phyloP scores from a whole-genome alignment of 495 filamentous ascomycete genomes.

The Choiromyces venosus region DNA sequence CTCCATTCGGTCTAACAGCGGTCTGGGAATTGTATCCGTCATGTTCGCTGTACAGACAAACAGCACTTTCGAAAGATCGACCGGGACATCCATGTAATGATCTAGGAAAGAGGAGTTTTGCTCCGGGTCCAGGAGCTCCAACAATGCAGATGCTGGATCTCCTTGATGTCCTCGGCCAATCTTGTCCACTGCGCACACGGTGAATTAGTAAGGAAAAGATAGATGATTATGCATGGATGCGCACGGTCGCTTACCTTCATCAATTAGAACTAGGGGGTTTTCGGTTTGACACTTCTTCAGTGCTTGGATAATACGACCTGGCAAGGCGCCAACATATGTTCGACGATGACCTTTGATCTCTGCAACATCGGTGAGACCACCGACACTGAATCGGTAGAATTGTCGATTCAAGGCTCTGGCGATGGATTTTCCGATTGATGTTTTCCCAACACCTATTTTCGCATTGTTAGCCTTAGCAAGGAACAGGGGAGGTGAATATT shows the following conservation, averaged over 20 bases:
- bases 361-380: constrained; percentile 94
- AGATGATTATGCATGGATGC: background rate
- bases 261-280: constrained; percentile 93
- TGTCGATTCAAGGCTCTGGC: constrained; percentile 88
- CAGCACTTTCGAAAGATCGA: constrained; percentile 94
- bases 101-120: constrained; percentile 97
- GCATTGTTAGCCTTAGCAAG: constrained; percentile 15
- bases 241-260: constrained; percentile 53
- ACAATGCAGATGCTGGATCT: constrained; percentile 87
- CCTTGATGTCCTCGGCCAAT: constrained; percentile 93
- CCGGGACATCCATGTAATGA: constrained; percentile 98
- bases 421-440: constrained; percentile 96
- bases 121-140: constrained; percentile 94
- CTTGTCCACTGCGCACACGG: constrained; percentile 63
- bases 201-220: background rate
- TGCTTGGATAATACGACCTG: constrained; percentile 94
- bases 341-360: constrained; percentile 97
- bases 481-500: constrained; percentile 6
- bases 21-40: constrained; percentile 95
- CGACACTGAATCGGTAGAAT: constrained; percentile 97
- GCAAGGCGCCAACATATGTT: constrained; percentile 94
- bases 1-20: constrained; percentile 95
- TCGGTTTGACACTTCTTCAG: constrained; percentile 99
- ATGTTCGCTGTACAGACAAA: constrained; percentile 99
- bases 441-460: constrained; percentile 77